Conservation (phyloP, 148 eudicot genomes). For the Persicaria tinctoria region DNA sequence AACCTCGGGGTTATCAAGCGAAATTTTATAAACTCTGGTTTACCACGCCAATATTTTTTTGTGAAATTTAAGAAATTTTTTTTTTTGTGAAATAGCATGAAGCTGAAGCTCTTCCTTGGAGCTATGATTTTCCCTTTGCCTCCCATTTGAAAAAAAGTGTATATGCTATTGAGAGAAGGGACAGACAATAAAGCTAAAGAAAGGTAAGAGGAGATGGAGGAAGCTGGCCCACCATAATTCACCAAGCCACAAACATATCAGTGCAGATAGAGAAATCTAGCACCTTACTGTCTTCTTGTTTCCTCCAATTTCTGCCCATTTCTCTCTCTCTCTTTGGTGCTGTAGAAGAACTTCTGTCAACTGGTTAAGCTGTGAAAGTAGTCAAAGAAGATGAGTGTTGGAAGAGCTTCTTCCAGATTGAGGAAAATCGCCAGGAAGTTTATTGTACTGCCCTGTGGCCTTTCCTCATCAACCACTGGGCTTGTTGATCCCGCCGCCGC, state of each 20-base stretch:
- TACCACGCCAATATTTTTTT: no score
- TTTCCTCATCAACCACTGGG: slow-evolving; percentile 25
- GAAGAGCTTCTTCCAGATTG: slow-evolving; percentile 28
- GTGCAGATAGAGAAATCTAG: neutral
- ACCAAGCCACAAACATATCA: neutral
- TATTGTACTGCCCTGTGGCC: slow-evolving; percentile 30
- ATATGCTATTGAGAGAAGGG: slow-evolving; percentile 6
- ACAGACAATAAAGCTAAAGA: slow-evolving; percentile 1
- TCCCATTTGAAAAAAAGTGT: neutral
- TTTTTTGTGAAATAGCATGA: neutral
- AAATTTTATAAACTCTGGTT: no score
- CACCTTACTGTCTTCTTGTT: neutral
- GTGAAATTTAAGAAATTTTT: no score
- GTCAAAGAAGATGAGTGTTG: neutral
- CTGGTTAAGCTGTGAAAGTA: no score
- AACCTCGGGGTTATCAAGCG: no score
- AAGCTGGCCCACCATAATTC: slow-evolving; percentile 1
- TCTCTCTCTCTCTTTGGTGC: neutral
- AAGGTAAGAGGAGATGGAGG: neutral
- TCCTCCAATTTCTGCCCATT: neutral
- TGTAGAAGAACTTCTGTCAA: no score
- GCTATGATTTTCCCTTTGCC: neutral
- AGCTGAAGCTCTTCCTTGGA: neutral
- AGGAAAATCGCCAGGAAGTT: slow-evolving; percentile 29
- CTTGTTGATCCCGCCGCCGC: slow-evolving; percentile 14